phyloP scores from a whole-genome alignment of 2,329 filamentous ascomycete genomes.

The Drechslerella dactyloides region DNA sequence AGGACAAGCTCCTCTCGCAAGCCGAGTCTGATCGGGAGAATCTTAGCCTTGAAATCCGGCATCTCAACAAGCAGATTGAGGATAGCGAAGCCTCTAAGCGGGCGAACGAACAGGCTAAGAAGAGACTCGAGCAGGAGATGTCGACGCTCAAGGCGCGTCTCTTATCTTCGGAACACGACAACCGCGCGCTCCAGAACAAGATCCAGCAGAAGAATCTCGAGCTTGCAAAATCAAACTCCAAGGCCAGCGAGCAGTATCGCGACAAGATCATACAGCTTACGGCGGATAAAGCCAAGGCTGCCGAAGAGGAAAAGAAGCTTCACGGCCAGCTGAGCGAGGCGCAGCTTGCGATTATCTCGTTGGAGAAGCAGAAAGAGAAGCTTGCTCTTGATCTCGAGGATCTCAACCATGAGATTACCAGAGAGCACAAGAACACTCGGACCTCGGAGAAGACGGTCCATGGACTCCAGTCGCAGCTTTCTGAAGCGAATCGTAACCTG shows the following conservation, averaged over 20 bases:
- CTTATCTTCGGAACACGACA: constrained; percentile 93
- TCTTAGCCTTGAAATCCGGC: constrained; percentile 79
- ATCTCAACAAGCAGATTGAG: constrained; percentile 82
- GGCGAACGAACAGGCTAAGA: constrained; percentile 71
- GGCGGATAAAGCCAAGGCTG: constrained; percentile 79
- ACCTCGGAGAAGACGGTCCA: constrained; percentile 89
- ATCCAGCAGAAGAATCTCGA: constrained; percentile 96
- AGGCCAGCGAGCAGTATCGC: constrained; percentile 81
- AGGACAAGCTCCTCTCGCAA: constrained; percentile 75
- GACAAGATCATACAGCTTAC: constrained; percentile 77
- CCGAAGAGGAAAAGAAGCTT: constrained; percentile 81
- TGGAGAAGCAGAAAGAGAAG: constrained; percentile 96
- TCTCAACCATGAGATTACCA: constrained; percentile 85
- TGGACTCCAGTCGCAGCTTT: constrained; percentile 78
- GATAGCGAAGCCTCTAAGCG: constrained; percentile 75
- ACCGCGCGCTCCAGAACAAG: constrained; percentile 92
- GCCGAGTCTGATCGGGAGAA: constrained; percentile 79
- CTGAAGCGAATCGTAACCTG: constrained; percentile 84
- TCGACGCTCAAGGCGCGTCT: constrained; percentile 88
- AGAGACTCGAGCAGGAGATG: constrained; percentile 82
- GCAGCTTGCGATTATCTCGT: constrained; percentile 78
- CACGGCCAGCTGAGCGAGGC: constrained; percentile 84
- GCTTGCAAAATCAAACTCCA: constrained; percentile 86
- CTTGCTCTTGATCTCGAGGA: constrained; percentile 86
- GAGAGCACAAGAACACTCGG: constrained; percentile 86